phyloP scores from a whole-genome alignment of 2,329 filamentous ascomycete genomes.

The Epicoccum nigrum region DNA sequence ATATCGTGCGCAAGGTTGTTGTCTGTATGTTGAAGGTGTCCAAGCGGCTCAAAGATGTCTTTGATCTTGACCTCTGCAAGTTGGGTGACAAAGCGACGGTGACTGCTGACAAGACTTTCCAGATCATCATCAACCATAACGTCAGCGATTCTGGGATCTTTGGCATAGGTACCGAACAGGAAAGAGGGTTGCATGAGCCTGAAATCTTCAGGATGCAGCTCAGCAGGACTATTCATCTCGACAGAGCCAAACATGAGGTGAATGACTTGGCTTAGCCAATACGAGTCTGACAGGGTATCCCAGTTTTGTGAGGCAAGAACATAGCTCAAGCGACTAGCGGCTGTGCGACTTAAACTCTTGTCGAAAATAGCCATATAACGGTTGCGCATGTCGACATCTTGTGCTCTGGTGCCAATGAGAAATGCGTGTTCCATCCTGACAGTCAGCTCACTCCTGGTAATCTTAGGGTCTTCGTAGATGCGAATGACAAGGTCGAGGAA shows the following conservation, averaged over 20 bases:
- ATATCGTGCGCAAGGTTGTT: conserved; percentile 81
- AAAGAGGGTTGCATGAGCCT: conserved; percentile 75
- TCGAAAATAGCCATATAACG: conserved; percentile 97
- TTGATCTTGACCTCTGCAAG: conserved; percentile 84
- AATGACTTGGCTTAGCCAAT: conserved; percentile 95
- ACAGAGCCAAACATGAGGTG: conserved; percentile 91
- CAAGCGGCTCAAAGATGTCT: conserved; percentile 87
- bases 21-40: conserved; percentile 91
- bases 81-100: conserved; percentile 83
- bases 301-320: conserved; percentile 93
- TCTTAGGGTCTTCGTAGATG: conserved; percentile 97
- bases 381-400: conserved; percentile 95
- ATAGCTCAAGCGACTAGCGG: conserved; percentile 86
- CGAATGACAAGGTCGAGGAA: conserved; percentile 96
- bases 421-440: conserved; percentile 98
- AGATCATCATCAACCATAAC: conserved; percentile 82
- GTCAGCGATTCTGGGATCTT: conserved; percentile 67
- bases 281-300: conserved; percentile 93
- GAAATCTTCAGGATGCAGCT: conserved; percentile 85
- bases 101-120: conserved; percentile 76
- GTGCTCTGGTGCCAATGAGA: conserved; percentile 89
- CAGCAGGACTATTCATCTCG: conserved; percentile 79
- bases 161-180: conserved; percentile 74
- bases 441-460: conserved; percentile 91
- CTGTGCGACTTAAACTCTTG: conserved; percentile 89